phyloP scores from a whole-genome alignment of 23 red algal species.

The Pyropia haitanensis region DNA sequence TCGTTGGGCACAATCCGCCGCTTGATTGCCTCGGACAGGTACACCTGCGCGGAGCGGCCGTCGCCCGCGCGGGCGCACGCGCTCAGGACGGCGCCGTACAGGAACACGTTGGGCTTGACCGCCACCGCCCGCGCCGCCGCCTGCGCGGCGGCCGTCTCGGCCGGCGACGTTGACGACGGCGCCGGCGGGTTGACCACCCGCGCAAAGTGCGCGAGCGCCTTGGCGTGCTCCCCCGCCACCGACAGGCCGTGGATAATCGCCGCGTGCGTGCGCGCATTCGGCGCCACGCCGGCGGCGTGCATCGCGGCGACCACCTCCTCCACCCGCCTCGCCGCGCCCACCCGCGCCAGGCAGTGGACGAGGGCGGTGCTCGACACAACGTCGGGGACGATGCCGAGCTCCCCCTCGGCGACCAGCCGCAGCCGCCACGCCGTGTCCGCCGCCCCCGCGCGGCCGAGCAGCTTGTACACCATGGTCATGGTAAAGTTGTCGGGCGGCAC shows the following conservation, averaged over 20 bases:
- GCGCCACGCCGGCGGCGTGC: background rate
- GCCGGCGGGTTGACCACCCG: background rate
- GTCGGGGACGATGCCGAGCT: conserved; percentile 19
- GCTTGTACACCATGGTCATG: conserved; percentile 38
- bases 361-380: conserved; percentile 25
- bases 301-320: conserved; percentile 20
- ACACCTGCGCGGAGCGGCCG: background rate
- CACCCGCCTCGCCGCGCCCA: conserved; percentile 3
- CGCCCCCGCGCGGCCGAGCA: conserved; percentile 13
- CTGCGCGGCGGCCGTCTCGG: no score
- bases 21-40: conserved; percentile 8
- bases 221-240: conserved; percentile 14
- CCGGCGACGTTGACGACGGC: no score
- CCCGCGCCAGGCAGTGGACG: conserved; percentile 17
- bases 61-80: conserved; percentile 27
- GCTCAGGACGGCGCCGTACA: conserved; percentile 22
- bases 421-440: conserved; percentile 9
- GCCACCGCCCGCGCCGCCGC: background rate
- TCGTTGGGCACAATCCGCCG: conserved; percentile 6
- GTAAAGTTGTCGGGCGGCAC: conserved; percentile 32
- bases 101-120: conserved; percentile 25
- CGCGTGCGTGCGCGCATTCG: conserved; percentile 37
- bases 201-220: conserved; percentile 21
- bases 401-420: background rate
- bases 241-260: conserved; percentile 28